Percentiles rank a stretch among this genome's conserved stretches.
Evolutionary conservation across 805 yeast species (phyloP).

Genomic region (Nakazawaea holstii): DNA sequence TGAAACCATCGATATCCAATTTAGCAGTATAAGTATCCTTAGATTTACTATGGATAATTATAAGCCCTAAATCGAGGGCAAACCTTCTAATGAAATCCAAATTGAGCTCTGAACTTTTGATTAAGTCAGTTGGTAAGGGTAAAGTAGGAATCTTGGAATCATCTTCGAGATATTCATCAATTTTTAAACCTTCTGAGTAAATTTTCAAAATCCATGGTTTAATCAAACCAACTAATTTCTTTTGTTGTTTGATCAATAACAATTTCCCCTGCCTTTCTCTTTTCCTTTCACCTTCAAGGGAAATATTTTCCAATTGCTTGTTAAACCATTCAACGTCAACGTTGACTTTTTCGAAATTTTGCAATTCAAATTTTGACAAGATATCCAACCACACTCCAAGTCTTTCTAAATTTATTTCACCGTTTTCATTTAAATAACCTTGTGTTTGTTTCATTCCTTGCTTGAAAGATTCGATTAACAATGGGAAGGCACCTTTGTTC

Average conservation of each 20-base stretch:
- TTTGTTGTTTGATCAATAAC: conserved; percentile 65
- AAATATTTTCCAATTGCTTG: conserved; percentile 73
- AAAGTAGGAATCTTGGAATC: conserved; percentile 39
- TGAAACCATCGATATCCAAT: conserved; percentile 70
- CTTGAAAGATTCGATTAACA: conserved; percentile 82
- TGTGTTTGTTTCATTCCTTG: conserved; percentile 66
- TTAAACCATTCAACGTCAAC: conserved; percentile 91
- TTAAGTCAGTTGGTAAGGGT: conserved; percentile 40
- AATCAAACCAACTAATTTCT: conserved; percentile 57
- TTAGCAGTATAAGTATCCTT: conserved; percentile 51
- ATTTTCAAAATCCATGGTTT: conserved; percentile 41
- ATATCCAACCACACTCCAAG: conserved; percentile 71
- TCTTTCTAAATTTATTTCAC: conserved; percentile 71
- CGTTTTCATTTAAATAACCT: conserved; percentile 81
- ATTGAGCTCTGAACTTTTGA: conserved; percentile 37
- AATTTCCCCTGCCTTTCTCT: conserved; percentile 63
- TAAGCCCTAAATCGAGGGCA: conserved; percentile 61
- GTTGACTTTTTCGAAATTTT: conserved; percentile 78
- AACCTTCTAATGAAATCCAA: conserved; percentile 57
- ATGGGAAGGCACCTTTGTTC: conserved; percentile 96
- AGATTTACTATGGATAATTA: conserved; percentile 59
- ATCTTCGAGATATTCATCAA: conserved; percentile 24
- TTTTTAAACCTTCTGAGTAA: conserved; percentile 27
- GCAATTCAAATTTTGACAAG: conserved; percentile 74
- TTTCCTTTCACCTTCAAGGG: conserved; percentile 65